phyloP scores from a whole-genome alignment of 108 stramenopile genomes.

The Conticribra weissflogii region DNA sequence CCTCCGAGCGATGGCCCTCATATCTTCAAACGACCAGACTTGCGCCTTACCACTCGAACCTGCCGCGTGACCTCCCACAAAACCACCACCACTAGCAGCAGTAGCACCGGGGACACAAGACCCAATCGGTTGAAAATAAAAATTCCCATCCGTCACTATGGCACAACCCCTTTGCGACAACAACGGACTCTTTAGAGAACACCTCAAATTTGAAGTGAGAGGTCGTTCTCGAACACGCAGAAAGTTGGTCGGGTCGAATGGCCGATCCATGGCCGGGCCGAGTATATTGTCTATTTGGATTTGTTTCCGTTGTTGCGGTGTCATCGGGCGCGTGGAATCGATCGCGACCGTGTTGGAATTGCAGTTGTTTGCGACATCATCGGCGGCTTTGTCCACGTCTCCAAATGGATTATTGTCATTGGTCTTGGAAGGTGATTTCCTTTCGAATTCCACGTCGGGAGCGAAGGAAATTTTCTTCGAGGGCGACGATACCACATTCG shows the following conservation, averaged over 20 bases:
- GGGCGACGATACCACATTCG: not conserved
- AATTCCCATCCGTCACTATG: conserved; percentile 62
- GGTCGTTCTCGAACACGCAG: conserved; percentile 69
- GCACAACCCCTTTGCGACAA: conserved; percentile 61
- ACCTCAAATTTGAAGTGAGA: conserved; percentile 49
- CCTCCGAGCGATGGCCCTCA: conserved; percentile 72
- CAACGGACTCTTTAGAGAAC: conserved; percentile 55
- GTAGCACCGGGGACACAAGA: conserved; percentile 31
- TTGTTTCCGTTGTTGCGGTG: not conserved
- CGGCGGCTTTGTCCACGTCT: conserved; percentile 20
- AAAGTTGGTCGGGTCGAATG: conserved; percentile 70
- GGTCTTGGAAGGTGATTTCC: no score
- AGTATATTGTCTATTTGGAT: conserved; percentile 35
- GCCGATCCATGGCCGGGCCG: conserved; percentile 62
- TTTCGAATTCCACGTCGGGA: conserved; percentile 23
- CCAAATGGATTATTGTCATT: not conserved
- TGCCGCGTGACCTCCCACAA: not conserved
- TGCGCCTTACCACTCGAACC: conserved; percentile 16
- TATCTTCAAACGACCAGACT: conserved; percentile 57
- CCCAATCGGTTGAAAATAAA: conserved; percentile 76
- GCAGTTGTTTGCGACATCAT: conserved; percentile 27
- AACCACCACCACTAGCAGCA: conserved; percentile 5
- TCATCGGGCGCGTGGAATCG: not conserved
- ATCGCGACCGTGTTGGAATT: conserved; percentile 52
- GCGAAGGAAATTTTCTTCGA: conserved; percentile 19